Conservation (phyloP, 345 rosid genomes). For the Xanthoceras sorbifolium region DNA sequence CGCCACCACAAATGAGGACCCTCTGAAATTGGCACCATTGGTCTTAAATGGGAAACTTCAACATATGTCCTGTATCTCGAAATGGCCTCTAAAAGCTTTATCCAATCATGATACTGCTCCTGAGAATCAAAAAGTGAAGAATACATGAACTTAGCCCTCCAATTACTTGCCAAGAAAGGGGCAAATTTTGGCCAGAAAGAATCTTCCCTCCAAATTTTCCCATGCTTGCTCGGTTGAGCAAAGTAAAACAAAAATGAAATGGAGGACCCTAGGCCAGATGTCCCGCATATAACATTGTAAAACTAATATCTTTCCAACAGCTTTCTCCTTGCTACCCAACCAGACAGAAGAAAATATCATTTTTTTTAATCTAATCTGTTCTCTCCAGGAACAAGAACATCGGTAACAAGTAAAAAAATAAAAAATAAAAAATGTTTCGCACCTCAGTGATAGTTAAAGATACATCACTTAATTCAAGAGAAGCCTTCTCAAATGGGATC, state of each 20-base stretch:
- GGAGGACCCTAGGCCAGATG: neutral
- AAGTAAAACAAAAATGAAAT: slow-evolving; percentile 8
- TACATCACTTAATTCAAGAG: slow-evolving; percentile 79
- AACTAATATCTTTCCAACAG: neutral
- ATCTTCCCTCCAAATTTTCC: slow-evolving; percentile 6
- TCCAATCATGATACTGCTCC: slow-evolving; percentile 98
- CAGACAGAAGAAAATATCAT: slow-evolving; percentile 3
- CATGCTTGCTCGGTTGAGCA: neutral
- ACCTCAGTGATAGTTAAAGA: slow-evolving; percentile 87
- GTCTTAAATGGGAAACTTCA: slow-evolving; percentile 92
- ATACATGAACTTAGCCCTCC: slow-evolving; percentile 23
- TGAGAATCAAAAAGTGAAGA: slow-evolving; percentile 37
- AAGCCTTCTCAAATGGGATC: slow-evolving; percentile 91
- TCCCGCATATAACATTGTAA: neutral
- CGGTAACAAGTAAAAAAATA: slow-evolving; percentile 12
- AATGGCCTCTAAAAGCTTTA: slow-evolving; percentile 86
- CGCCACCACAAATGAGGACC: slow-evolving; percentile 84
- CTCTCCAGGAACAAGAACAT: neutral
- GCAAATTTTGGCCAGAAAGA: slow-evolving; percentile 8
- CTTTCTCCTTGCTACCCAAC: neutral
- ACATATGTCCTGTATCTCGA: slow-evolving; percentile 79
- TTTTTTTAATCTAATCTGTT: neutral
- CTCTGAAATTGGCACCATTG: slow-evolving; percentile 68
- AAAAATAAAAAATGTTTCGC: slow-evolving; percentile 17
- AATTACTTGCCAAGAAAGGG: slow-evolving; percentile 21